Percentiles rank a stretch among this genome's conserved stretches.
These are phyloP conservation scores for Nissolia schottii DNA, from an alignment of 306 rosid genomes.

Conservation along the genomic window DNA sequence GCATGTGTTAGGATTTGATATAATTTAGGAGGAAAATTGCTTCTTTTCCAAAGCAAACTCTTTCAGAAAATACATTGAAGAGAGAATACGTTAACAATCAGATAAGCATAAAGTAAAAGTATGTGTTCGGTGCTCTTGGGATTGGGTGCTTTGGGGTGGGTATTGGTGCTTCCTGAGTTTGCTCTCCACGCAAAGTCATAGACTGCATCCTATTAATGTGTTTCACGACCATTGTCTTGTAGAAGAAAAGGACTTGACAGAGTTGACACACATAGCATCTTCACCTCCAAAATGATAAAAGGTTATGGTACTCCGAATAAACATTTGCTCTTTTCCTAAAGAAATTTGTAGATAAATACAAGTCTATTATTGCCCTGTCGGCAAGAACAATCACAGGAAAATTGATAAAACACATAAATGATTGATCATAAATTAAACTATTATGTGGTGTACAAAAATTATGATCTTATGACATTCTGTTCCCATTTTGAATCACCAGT, in stretches of 20 bases:
- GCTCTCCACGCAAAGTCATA: not conserved
- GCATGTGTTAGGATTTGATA: not conserved
- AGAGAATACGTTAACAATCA: not conserved
- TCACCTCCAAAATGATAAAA: not conserved
- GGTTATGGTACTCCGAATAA: not conserved
- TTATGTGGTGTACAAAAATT: too few species aligned
- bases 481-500: too few species aligned
- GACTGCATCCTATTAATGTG: too few species aligned
- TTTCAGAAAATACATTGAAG: not conserved
- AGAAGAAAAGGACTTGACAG: not conserved
- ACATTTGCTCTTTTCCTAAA: too few species aligned
- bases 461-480: too few species aligned
- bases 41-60: not conserved
- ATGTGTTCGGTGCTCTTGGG: not conserved
- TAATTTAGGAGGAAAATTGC: not conserved
- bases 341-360: too few species aligned
- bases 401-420: too few species aligned
- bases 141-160: not conserved
- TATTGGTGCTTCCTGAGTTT: not conserved
- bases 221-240: not conserved
- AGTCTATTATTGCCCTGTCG: too few species aligned
- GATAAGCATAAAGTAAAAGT: not conserved
- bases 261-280: too few species aligned
- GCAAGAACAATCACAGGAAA: too few species aligned
- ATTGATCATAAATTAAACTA: too few species aligned